Conservation (phyloP, 371 early-diverging fungal genomes). For the Zychaea mexicana region DNA sequence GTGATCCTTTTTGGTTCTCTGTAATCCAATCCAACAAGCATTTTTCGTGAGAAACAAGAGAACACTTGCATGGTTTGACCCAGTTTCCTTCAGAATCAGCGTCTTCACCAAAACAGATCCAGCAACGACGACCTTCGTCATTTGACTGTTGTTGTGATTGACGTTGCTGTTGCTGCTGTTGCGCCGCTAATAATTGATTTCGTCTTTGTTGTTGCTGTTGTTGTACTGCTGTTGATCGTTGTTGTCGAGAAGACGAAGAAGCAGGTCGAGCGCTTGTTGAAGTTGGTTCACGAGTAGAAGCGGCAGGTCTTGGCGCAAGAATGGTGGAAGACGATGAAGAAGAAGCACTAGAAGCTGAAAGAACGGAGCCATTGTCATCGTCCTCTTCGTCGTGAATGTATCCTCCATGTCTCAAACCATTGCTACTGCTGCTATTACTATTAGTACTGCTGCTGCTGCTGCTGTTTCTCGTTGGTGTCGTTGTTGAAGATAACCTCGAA, state of each 20-base stretch:
- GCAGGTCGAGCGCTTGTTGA: neutral
- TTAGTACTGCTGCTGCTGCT: too few relatives aligned
- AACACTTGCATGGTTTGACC: slow-evolving; percentile 76
- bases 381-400: slow-evolving; percentile 13
- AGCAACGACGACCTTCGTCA: slow-evolving; percentile 45
- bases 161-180: slow-evolving; percentile 8
- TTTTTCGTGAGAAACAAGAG: slow-evolving; percentile 71
- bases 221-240: neutral
- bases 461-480: neutral
- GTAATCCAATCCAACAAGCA: slow-evolving; percentile 78
- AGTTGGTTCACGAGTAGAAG: neutral
- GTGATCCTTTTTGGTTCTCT: slow-evolving; percentile 67
- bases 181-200: neutral
- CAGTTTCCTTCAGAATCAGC: slow-evolving; percentile 63
- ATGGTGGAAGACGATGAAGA: slow-evolving; percentile 15
- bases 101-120: slow-evolving; percentile 72
- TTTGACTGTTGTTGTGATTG: neutral
- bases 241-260: neutral
- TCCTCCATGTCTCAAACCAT: neutral
- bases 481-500: too few relatives aligned
- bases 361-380: neutral
- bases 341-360: slow-evolving; percentile 9
- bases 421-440: too few relatives aligned
- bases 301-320: slow-evolving; percentile 11
- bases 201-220: slow-evolving; percentile 2